Evolutionary conservation across 2,329 filamentous ascomycete species (phyloP).

Genomic region (Paracamarosporium sp.): DNA sequence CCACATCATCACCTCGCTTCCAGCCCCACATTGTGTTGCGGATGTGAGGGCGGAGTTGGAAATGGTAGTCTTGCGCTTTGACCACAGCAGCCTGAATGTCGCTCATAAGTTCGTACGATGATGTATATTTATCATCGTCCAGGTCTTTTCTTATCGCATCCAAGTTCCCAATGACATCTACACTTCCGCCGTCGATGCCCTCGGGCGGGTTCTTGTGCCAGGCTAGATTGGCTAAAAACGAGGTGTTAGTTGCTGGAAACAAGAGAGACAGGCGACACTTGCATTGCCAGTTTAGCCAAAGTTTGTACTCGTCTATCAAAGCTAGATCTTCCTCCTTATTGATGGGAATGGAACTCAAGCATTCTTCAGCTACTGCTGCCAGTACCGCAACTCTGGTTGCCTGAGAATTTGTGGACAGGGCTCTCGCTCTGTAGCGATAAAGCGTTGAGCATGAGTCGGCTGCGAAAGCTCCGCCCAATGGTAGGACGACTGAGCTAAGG

Average conservation of each 20-base stretch:
- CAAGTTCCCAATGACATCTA: constrained; percentile 32
- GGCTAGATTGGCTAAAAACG: constrained; percentile 26
- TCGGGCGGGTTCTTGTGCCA: constrained; percentile 32
- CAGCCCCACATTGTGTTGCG: background rate
- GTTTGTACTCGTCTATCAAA: background rate
- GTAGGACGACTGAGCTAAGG: background rate
- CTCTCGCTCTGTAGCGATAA: background rate
- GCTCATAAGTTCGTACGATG: background rate
- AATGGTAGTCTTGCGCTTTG: background rate
- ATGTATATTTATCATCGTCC: constrained; percentile 29
- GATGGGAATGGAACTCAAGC: constrained; percentile 27
- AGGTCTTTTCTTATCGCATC: constrained; percentile 22
- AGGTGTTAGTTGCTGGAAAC: constrained; percentile 23
- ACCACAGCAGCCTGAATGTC: background rate
- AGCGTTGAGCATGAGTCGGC: constrained; percentile 6
- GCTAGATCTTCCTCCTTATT: constrained; percentile 14
- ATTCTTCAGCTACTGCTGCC: constrained; percentile 15
- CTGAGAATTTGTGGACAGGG: background rate
- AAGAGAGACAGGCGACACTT: constrained; percentile 3
- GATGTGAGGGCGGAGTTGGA: background rate
- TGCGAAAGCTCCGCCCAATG: background rate
- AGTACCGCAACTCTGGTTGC: constrained; percentile 5
- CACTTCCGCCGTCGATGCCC: constrained; percentile 28
- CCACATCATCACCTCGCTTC: background rate
- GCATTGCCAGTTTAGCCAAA: background rate